Conservation (phyloP, 2,329 filamentous ascomycete species). For the Chrysosphaeria jannelii region DNA sequence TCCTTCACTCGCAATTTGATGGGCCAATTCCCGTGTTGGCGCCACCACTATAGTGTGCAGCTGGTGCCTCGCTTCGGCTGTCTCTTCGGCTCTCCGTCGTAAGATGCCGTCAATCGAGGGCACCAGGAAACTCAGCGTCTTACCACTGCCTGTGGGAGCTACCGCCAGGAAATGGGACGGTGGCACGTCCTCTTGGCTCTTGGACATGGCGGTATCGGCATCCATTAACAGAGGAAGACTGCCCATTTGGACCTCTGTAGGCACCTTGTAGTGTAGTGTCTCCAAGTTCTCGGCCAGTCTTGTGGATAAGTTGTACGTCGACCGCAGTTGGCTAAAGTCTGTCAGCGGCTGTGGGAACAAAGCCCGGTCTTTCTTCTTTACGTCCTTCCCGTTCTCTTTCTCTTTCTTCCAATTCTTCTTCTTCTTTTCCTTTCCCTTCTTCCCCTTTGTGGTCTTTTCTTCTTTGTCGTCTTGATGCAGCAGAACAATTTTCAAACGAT, state of each 20-base stretch:
- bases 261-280: constrained; percentile 58
- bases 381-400: constrained; percentile 14
- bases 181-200: constrained; percentile 9
- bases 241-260: constrained; percentile 82
- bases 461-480: constrained; percentile 23
- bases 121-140: constrained; percentile 79
- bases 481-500: constrained; percentile 61
- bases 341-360: constrained; percentile 50
- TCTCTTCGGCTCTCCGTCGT: constrained; percentile 18
- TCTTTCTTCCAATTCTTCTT: constrained; percentile 16
- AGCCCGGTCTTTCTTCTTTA: constrained; percentile 12
- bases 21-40: constrained; percentile 49
- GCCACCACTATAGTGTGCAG: constrained; percentile 42
- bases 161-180: constrained; percentile 55
- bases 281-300: constrained; percentile 50
- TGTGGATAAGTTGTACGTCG: constrained; percentile 40
- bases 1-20: constrained; percentile 61
- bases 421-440: constrained; percentile 6
- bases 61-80: constrained; percentile 14
- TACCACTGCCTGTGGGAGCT: constrained; percentile 85
- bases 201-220: constrained; percentile 18
- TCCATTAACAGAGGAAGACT: constrained; percentile 50
- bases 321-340: constrained; percentile 42
- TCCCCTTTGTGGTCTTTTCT: constrained; percentile 1
- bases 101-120: constrained; percentile 55